These are phyloP conservation scores for Leucosporidium yakuticum DNA, from an alignment of 768 basidiomycete species.

Conservation along the genomic window DNA sequence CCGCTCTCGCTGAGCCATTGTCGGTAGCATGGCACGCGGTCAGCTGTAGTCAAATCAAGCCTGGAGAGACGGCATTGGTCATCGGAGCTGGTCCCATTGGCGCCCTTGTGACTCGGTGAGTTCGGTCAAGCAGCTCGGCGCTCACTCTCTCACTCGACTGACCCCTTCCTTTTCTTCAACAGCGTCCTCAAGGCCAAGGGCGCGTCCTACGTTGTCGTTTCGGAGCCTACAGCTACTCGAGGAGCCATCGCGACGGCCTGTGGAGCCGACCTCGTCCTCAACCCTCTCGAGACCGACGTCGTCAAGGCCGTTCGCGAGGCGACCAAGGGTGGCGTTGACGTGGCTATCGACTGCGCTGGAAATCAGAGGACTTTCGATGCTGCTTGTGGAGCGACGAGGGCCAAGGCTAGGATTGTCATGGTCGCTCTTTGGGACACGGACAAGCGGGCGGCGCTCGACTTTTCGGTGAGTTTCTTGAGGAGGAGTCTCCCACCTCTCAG, in stretches of 20 bases:
- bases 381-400: constrained; percentile 45
- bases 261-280: constrained; percentile 46
- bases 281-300: constrained; percentile 44
- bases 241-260: constrained; percentile 45
- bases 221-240: constrained; percentile 48
- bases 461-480: constrained; percentile 37
- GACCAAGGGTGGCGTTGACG: constrained; percentile 48
- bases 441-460: constrained; percentile 42
- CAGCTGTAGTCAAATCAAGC: constrained; percentile 45
- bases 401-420: constrained; percentile 47
- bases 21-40: constrained; percentile 52
- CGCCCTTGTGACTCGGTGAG: not conserved
- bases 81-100: constrained; percentile 51
- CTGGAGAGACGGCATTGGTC: constrained; percentile 48
- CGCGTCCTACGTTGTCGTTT: constrained; percentile 44
- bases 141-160: constrained; percentile 17
- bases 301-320: constrained; percentile 39
- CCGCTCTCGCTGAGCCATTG: constrained; percentile 51
- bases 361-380: constrained; percentile 47
- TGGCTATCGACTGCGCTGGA: constrained; percentile 52
- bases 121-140: not conserved
- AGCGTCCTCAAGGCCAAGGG: constrained; percentile 46
- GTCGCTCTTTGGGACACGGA: constrained; percentile 49
- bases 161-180: constrained; percentile 31
- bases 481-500: no score